These are phyloP conservation scores for Phytophthora hibernalis DNA, from an alignment of 352 stramenopile species.

Conservation along the genomic window DNA sequence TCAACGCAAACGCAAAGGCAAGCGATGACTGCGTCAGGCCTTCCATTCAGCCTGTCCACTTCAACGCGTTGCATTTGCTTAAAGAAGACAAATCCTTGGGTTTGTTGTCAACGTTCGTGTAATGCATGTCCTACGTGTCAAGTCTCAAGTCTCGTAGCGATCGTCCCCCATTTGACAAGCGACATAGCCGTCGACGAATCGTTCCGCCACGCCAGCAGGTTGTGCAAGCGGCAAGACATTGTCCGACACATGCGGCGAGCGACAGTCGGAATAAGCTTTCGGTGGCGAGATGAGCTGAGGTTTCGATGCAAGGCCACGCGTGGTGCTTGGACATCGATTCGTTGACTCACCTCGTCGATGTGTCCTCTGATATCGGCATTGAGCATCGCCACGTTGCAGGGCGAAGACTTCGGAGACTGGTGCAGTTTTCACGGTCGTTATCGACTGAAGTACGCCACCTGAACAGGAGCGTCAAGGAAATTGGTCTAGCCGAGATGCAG, in stretches of 20 bases:
- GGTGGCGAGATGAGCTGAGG: slow-evolving; percentile 29
- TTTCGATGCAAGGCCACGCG: slow-evolving; percentile 1
- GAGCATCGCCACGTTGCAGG: slow-evolving; percentile 5
- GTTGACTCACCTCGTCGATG: slow-evolving; percentile 25
- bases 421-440: background rate
- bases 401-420: background rate
- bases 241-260: background rate
- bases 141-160: background rate
- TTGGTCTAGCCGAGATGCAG: background rate
- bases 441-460: background rate
- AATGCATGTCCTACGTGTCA: too few relatives aligned
- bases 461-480: slow-evolving; percentile 13
- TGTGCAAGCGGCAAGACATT: slow-evolving; percentile 2
- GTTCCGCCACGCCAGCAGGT: slow-evolving; percentile 27
- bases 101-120: background rate
- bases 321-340: background rate
- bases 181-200: slow-evolving; percentile 22
- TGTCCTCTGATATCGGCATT: slow-evolving; percentile 14
- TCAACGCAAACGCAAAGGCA: slow-evolving; percentile 2
- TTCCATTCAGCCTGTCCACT: slow-evolving; percentile 29
- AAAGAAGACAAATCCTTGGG: background rate
- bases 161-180: slow-evolving; percentile 12
- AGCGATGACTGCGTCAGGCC: slow-evolving; percentile 33
- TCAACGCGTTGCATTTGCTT: slow-evolving; percentile 22
- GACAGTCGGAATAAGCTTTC: slow-evolving; percentile 34